Evolutionary conservation across 345 rosid species (phyloP).

Genomic region (Aegle marmelos): DNA sequence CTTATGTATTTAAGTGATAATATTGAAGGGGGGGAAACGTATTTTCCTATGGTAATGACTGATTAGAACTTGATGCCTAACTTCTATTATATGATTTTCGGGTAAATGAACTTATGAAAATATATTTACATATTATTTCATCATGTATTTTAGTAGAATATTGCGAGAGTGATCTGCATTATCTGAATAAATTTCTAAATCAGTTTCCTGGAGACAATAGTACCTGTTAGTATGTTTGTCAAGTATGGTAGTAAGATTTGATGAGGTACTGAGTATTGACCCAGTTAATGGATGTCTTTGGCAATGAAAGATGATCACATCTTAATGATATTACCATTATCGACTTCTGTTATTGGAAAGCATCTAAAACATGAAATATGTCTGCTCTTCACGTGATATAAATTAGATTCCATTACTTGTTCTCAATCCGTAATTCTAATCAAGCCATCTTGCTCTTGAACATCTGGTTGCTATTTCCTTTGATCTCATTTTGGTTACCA

Average conservation of each 20-base stretch:
- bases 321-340: neutral
- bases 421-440: neutral
- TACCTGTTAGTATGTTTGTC: neutral
- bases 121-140: too few species aligned
- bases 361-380: neutral
- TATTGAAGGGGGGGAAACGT: constrained; percentile 97
- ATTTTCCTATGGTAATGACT: constrained; percentile 79
- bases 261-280: neutral
- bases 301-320: neutral
- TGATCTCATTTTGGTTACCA: neutral
- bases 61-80: neutral
- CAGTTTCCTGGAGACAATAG: neutral
- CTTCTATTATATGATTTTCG: neutral
- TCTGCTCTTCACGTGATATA: neutral
- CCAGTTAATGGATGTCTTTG: neutral
- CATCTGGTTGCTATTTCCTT: neutral
- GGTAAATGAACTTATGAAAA: neutral
- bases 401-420: neutral
- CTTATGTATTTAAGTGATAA: constrained; percentile 87
- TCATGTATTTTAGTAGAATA: too few species aligned
- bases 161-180: neutral
- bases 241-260: neutral
- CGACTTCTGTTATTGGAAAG: neutral
- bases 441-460: neutral
- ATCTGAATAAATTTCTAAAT: neutral